Conservation (phyloP, 129 eudicot genomes). For the Cynara cardunculus region DNA sequence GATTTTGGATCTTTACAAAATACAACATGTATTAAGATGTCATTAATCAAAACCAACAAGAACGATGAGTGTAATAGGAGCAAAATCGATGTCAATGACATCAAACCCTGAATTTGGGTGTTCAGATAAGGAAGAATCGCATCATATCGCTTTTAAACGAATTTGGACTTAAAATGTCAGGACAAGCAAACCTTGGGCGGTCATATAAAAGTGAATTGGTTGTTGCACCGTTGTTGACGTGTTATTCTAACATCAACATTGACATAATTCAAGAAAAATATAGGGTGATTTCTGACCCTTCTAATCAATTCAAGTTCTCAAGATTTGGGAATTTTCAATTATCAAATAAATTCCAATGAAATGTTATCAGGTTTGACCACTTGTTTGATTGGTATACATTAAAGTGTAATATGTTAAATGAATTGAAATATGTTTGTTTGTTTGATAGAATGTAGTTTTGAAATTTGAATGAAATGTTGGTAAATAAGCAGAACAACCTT, state of each 20-base stretch:
- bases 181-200: neutral
- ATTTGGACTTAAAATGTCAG: neutral
- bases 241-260: neutral
- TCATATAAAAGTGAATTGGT: neutral
- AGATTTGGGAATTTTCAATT: neutral
- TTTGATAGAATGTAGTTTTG: too few relatives aligned
- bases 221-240: neutral
- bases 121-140: neutral
- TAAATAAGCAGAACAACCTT: too few relatives aligned
- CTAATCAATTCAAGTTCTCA: neutral
- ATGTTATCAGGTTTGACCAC: too few relatives aligned
- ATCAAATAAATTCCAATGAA: too few relatives aligned
- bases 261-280: neutral
- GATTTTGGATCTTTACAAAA: too few relatives aligned
- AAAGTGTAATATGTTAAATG: too few relatives aligned
- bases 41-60: neutral
- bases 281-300: neutral
- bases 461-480: too few relatives aligned
- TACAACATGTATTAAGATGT: neutral
- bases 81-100: neutral
- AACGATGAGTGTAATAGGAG: neutral
- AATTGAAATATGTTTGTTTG: too few relatives aligned
- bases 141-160: neutral
- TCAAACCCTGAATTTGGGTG: neutral
- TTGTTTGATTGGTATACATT: too few relatives aligned